Evolutionary conservation across 768 basidiomycete species (phyloP).

Genomic region (Xerocomellus amylosporus): DNA sequence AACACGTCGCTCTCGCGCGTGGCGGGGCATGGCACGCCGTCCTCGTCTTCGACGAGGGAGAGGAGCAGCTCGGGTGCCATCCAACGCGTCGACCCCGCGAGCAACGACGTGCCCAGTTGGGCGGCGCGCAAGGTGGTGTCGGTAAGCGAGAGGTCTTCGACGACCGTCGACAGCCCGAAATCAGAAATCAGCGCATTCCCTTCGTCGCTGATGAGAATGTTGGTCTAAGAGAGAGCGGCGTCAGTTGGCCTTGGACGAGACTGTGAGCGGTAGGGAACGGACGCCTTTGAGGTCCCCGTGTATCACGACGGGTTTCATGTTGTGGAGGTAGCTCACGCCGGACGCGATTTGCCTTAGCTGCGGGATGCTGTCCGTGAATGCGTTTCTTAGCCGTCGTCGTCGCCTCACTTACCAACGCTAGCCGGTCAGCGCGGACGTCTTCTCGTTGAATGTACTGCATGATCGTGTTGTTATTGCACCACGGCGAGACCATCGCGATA

Average conservation of each 20-base stretch:
- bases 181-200: constrained; percentile 58
- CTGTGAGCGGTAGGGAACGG: constrained; percentile 13
- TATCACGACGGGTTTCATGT: constrained; percentile 50
- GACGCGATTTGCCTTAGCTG: constrained; percentile 56
- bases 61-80: constrained; percentile 56
- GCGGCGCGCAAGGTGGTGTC: constrained; percentile 20
- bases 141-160: constrained; percentile 47
- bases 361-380: neutral
- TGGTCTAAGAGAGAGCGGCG: constrained; percentile 37
- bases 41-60: constrained; percentile 51
- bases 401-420: constrained; percentile 43
- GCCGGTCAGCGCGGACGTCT: constrained; percentile 41
- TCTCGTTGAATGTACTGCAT: constrained; percentile 44
- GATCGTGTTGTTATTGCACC: constrained; percentile 60
- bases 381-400: neutral
- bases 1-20: constrained; percentile 58
- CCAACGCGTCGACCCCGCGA: constrained; percentile 38
- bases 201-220: constrained; percentile 53
- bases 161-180: constrained; percentile 58
- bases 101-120: constrained; percentile 30
- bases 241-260: neutral
- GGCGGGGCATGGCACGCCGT: constrained; percentile 39
- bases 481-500: constrained; percentile 63
- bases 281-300: constrained; percentile 66
- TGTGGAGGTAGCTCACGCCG: constrained; percentile 57